Base-by-base conservation (phyloP, 495 filamentous ascomycete genomes). In the Collariella sp. region DNA sequence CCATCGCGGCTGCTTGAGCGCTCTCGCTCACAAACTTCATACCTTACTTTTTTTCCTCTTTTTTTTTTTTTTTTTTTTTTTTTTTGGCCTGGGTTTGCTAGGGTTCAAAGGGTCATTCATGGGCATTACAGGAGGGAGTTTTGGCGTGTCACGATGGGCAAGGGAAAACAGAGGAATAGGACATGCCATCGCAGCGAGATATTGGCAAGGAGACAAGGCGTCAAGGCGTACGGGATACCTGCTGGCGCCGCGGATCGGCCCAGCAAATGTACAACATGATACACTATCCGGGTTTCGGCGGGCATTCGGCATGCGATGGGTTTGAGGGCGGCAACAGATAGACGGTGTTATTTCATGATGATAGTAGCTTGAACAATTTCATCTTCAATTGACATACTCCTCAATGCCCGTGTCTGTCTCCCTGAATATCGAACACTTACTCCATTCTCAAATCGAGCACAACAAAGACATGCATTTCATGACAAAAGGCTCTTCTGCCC, bases 1-100 rank as follows among this genome's bases (percentile, higher is more conserved):
- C 51, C 36, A 49, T 59, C 41, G 33, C 61, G 6, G 61, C 52
- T 33, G 56, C 50, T 11, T 61, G 36, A 52, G 7, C 5, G 18
- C 20, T 50, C n/a, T 6, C 35, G 7, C 40, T 13, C 19, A 2
- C 26, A 11, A 19, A 18, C 41, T 45, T 44, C 31, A 18, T 2
- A 7, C 3, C 11, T 46, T 29, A 7, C 42, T 19, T 5, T 20
- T 15, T 18, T 43, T 24, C 15, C n/a, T 42, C 7, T 33, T 42
- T 10, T 43, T 31, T 31, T n/a, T 46, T 29, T 7, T 34, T 19
- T 5, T 20, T 15, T 18, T 43, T 24, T 15, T 11, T 42, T 11
- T 33, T 42, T 10, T 43, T 31, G 4, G 26, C 26, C 4, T 31
- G 4, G 26, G 26, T 31, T 31, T 31, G 26, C 26, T 31, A 5